Evolutionary conservation across 140 eudicot species (phyloP).

Genomic region (Bidens hawaiensis): DNA sequence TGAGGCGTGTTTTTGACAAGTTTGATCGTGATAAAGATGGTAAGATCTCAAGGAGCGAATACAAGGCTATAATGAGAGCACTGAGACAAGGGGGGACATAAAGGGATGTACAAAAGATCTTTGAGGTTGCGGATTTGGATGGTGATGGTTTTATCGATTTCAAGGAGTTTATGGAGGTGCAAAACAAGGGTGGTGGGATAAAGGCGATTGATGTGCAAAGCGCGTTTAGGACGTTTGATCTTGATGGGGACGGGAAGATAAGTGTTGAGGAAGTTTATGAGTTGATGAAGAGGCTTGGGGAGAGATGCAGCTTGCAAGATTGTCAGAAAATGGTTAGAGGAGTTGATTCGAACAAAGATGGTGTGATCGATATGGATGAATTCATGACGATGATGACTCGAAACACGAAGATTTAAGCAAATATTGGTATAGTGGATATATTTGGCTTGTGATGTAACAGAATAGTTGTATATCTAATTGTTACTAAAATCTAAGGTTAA

Average conservation of each 20-base stretch:
- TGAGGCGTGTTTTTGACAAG: constrained; percentile 60
- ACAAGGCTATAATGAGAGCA: constrained; percentile 64
- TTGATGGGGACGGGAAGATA: constrained; percentile 77
- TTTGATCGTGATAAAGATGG: constrained; percentile 77
- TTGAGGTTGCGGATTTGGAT: constrained; percentile 74
- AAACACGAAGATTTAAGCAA: constrained; percentile 26
- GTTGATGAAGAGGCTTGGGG: constrained; percentile 65
- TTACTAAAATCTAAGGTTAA: neutral
- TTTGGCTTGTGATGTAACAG: constrained; percentile 5
- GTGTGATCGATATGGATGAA: constrained; percentile 76
- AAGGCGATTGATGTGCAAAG: constrained; percentile 55
- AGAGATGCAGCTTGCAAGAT: constrained; percentile 65
- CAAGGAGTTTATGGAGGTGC: constrained; percentile 82
- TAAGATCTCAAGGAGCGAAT: constrained; percentile 66
- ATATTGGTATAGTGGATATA: neutral
- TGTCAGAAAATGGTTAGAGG: constrained; percentile 75
- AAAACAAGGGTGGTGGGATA: constrained; percentile 66
- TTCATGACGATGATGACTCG: constrained; percentile 87
- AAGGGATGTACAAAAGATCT: constrained; percentile 65
- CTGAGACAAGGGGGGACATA: constrained; percentile 44
- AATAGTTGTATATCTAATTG: neutral
- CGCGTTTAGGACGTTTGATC: constrained; percentile 67
- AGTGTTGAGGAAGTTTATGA: constrained; percentile 69
- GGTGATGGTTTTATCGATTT: constrained; percentile 77
- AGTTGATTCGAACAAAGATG: constrained; percentile 74